A percentile compares a stretch with the other conserved stretches of the same genome.
phyloP scores from a whole-genome alignment of 164 flowering plant species.

The Liquidambar formosana region DNA sequence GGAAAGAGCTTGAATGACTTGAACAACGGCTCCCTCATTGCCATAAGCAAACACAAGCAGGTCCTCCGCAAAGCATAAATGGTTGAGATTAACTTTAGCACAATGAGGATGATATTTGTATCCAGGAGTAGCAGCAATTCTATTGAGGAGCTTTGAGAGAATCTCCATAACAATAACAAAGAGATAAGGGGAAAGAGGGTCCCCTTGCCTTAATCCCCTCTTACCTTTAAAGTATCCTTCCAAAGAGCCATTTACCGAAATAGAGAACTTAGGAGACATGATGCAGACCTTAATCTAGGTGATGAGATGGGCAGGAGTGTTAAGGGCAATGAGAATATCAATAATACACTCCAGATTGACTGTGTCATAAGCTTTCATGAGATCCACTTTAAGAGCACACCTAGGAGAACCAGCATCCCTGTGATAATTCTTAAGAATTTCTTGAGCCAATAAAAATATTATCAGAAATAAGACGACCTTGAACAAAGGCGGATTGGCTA shows the following conservation, averaged over 20 bases:
- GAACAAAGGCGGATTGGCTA: no score
- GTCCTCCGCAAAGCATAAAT: conserved; percentile 8
- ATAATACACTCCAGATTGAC: no score
- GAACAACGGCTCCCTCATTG: not conserved
- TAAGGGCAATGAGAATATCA: not conserved
- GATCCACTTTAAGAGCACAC: not conserved
- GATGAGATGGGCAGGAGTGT: not conserved
- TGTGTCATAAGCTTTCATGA: no score
- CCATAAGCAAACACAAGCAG: not conserved
- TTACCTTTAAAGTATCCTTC: conserved; percentile 1
- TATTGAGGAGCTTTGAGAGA: not conserved
- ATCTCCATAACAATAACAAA: conserved; percentile 2
- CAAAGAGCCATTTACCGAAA: not conserved
- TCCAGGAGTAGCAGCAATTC: fast-evolving
- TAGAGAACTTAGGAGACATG: not conserved
- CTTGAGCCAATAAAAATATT: no score
- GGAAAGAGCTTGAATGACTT: not conserved
- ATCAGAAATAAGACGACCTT: no score
- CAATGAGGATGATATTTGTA: conserved; percentile 2
- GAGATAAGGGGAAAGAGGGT: conserved; percentile 1
- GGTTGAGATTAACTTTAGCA: not conserved
- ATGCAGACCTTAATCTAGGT: not conserved
- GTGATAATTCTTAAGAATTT: no score
- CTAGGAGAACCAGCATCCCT: no score
- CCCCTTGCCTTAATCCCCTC: conserved; percentile 10